Evolutionary conservation across 805 yeast species (phyloP), one percentile per base, ranked within the genome.

Genomic region (Cyberlindnera euphorbiiphila): DNA sequence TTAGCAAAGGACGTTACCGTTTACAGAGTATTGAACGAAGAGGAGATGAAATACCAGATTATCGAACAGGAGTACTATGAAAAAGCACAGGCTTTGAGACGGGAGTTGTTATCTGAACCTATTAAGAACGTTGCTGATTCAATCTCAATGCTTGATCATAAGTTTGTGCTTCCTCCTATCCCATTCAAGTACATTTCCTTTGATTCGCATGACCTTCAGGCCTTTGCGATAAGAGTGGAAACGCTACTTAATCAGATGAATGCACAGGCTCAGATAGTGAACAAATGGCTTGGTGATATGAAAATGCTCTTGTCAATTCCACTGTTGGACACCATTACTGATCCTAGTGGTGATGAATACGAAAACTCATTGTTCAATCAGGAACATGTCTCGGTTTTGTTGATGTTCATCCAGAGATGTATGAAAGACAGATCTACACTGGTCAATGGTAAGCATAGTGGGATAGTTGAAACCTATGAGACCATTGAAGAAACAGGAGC

Each of bases 291-390:
- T 41, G 51, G 52, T 0, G 63, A 68, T 12, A 55, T 81, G 36
- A 50, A 60, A 5, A 47, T 46, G 3, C 56, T 76, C 11, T 59
- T 85, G 32, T 53, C 63, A 24, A 65, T 64, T n/a, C 77, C 77
- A 0, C 65, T 84, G 6, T 61, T 75, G 26, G 81, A 77, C 34
- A 49, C 60, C n/a, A 64, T 61, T 8, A 58, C 60, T 1, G 68
- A 66, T 27, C 52, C 57, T n/a, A 44, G 42, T 34, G 56, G 51
- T 11, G 83, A 77, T 34, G 97, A 88, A 51, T 93, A 89, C 58
- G 79, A 76, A 10, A 72, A 71, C 5, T 79, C 95, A 0, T 64
- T 91, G 33, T 75, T 76, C 28, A 80, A 74, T 32, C 98, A 91
- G 57, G 94, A 83, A 41, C 68, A 72, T 41, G 81, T 81, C 0